Evolutionary conservation across 192 early-diverging fungal genomes (phyloP).

Genomic region (Lobosporangium transversale): DNA sequence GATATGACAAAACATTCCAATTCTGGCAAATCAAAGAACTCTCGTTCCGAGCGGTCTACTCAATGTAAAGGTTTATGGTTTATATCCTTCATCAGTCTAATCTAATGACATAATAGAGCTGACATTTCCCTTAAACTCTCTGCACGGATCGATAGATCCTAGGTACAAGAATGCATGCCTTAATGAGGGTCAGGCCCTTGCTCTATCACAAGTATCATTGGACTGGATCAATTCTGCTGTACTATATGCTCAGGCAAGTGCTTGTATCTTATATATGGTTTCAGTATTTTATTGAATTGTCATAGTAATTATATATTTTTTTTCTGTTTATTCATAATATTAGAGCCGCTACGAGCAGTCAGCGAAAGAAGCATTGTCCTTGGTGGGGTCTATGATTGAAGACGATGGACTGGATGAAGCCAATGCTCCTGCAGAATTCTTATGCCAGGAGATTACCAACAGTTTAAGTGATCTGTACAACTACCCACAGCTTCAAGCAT

Average conservation of each 20-base stretch:
- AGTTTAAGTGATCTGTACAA: constrained; percentile 37
- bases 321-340: no score
- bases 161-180: constrained; percentile 35
- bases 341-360: constrained; percentile 44
- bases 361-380: constrained; percentile 20
- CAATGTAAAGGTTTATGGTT: no score
- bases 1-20: constrained; percentile 32
- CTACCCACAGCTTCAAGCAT: constrained; percentile 35
- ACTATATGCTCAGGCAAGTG: constrained; percentile 33
- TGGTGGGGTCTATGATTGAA: constrained; percentile 3
- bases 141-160: constrained; percentile 18
- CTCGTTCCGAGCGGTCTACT: constrained; percentile 33
- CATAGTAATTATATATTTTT: no score
- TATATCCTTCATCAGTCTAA: no score
- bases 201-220: constrained; percentile 32
- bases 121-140: background rate
- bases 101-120: no score
- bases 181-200: constrained; percentile 32
- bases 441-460: constrained; percentile 22
- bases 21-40: constrained; percentile 30
- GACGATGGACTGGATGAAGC: constrained; percentile 2
- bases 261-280: no score
- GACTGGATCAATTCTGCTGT: constrained; percentile 51
- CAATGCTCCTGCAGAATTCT: constrained; percentile 16
- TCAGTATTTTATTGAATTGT: no score